phyloP scores from a whole-genome alignment of 306 rosid genomes.

The Medicago truncatula region DNA sequence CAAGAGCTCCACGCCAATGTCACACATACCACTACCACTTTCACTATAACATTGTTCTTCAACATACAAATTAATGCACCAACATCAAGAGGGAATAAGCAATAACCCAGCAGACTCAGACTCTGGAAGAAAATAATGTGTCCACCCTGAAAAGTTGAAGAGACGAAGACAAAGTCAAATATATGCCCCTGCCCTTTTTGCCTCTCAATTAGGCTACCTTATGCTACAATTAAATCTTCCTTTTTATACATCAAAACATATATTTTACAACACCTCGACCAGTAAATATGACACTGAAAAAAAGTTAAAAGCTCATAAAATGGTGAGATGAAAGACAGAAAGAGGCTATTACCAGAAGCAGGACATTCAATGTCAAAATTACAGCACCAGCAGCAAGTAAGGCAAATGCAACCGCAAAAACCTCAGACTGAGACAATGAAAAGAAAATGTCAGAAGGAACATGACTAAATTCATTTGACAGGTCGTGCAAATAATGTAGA shows the following conservation, averaged over 20 bases:
- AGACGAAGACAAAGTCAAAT: constrained; percentile 33
- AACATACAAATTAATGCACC: constrained; percentile 95
- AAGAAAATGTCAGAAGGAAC: constrained; percentile 35
- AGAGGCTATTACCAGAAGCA: constrained; percentile 79
- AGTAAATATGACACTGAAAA: constrained; percentile 18
- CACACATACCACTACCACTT: constrained; percentile 81
- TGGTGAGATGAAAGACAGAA: constrained; percentile 32
- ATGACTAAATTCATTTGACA: constrained; percentile 25
- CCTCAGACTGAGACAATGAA: constrained; percentile 74
- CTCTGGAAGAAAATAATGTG: constrained; percentile 98
- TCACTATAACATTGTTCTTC: constrained; percentile 82
- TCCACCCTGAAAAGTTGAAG: constrained; percentile 75
- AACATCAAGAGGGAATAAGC: constrained; percentile 90
- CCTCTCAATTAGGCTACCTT: not conserved
- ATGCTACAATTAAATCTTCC: not conserved
- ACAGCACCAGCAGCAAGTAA: constrained; percentile 97
- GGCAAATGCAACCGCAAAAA: constrained; percentile 97
- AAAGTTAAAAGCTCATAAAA: constrained; percentile 13
- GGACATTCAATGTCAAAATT: constrained; percentile 90
- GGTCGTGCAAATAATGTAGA: constrained; percentile 8
- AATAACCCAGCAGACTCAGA: constrained; percentile 92
- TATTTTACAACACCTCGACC: not conserved
- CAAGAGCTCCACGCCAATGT: constrained; percentile 98
- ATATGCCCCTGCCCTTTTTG: not conserved
- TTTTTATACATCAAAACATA: constrained; percentile 14